phyloP scores from a whole-genome alignment of 108 stramenopile genomes.

The Cyclotella sp. region DNA sequence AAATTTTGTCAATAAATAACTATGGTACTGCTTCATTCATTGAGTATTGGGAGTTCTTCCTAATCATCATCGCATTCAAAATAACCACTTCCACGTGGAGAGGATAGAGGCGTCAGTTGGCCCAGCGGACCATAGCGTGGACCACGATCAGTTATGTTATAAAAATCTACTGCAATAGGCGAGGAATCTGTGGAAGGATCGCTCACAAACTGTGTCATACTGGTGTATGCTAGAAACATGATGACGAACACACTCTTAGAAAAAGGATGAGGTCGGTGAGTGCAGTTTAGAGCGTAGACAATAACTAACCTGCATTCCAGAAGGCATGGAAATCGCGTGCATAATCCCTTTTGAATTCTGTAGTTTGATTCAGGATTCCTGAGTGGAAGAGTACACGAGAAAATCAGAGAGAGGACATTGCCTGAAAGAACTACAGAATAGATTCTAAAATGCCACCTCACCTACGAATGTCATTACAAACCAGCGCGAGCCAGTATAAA shows the following conservation, averaged over 20 bases:
- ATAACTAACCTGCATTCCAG: constrained; percentile 18
- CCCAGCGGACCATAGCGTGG: constrained; percentile 24
- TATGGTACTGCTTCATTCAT: no score
- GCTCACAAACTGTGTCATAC: constrained; percentile 22
- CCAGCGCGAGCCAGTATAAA: constrained; percentile 30
- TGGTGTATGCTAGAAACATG: constrained; percentile 10
- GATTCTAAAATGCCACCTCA: not conserved
- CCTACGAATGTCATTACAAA: constrained; percentile 8
- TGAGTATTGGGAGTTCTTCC: no score
- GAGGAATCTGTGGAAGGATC: constrained; percentile 23
- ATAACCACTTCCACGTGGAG: constrained; percentile 20
- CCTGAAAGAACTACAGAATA: not conserved
- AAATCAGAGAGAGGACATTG: not conserved
- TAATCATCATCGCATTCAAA: constrained; percentile 13
- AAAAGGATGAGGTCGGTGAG: not conserved
- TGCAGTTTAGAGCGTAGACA: not conserved
- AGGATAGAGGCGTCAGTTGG: constrained; percentile 9
- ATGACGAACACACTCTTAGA: not conserved
- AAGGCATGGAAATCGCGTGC: constrained; percentile 33
- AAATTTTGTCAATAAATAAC: no score
- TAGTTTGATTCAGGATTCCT: not conserved
- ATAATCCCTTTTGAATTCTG: not conserved
- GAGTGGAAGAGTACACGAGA: not conserved
- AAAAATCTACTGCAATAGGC: constrained; percentile 31
- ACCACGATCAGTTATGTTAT: constrained; percentile 9